A percentile compares a stretch with the other conserved stretches of the same genome.
phyloP scores from a whole-genome alignment of 1,284 basidiomycete genomes.

The Cutaneotrichosporon mucoides region DNA sequence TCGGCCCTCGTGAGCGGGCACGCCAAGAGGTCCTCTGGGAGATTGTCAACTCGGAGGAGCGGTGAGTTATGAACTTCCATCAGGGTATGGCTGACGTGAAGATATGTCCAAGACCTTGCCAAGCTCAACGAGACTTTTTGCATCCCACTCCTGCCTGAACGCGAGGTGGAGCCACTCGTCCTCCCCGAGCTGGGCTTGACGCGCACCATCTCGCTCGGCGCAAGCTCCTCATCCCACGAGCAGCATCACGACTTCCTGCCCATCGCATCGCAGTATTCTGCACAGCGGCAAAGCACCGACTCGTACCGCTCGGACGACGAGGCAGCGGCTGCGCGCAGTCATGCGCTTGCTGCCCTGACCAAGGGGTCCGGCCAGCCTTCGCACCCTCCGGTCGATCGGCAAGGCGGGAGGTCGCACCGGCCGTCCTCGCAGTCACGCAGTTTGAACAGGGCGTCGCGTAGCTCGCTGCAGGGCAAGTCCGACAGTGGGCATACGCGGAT shows the following conservation, averaged over 20 bases:
- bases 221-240: slow-evolving; percentile 6
- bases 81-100: slow-evolving; percentile 10
- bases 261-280: slow-evolving; percentile 75
- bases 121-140: slow-evolving; percentile 93
- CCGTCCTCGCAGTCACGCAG: no score
- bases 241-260: slow-evolving; percentile 56
- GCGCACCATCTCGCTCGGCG: slow-evolving; percentile 19
- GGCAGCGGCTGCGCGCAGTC: slow-evolving; percentile 22
- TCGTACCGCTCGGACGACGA: slow-evolving; percentile 2
- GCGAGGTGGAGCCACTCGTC: slow-evolving; percentile 51
- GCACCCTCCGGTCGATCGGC: not conserved
- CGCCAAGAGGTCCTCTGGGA: slow-evolving; percentile 97
- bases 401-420: no score
- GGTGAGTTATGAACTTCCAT: slow-evolving; percentile 55
- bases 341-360: slow-evolving; percentile 37
- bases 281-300: slow-evolving; percentile 13
- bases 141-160: slow-evolving; percentile 78
- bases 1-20: slow-evolving; percentile 87
- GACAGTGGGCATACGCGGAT: slow-evolving; percentile 7
- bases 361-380: slow-evolving; percentile 13
- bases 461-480: not conserved
- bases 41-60: slow-evolving; percentile 94
- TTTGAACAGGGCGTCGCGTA: not conserved
- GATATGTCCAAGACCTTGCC: slow-evolving; percentile 84
- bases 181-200: slow-evolving; percentile 42